These are phyloP conservation scores for Tuber umbilicatum DNA, from an alignment of 495 filamentous ascomycete genomes.

Conservation along the genomic window DNA sequence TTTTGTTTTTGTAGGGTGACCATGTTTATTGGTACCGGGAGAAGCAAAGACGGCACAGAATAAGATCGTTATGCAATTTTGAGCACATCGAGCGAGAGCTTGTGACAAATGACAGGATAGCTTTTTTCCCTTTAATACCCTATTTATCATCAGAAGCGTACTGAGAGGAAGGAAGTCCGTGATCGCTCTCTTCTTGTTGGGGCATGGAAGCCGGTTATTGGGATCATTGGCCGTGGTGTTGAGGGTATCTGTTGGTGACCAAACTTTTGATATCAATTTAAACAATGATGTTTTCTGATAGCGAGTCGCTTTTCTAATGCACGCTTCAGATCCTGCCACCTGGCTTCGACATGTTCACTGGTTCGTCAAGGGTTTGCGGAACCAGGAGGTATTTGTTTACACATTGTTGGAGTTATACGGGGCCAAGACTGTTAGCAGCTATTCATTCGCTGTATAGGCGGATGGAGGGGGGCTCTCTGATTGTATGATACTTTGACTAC, in stretches of 20 bases:
- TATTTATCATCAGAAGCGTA: not conserved
- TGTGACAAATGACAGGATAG: slow-evolving; percentile 1
- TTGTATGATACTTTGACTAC: not conserved
- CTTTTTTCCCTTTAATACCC: not conserved
- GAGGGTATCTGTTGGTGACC: not conserved
- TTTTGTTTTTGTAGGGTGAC: not conserved
- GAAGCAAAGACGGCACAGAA: slow-evolving; percentile 1
- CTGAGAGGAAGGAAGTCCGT: not conserved
- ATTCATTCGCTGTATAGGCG: not conserved
- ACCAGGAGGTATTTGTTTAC: not conserved
- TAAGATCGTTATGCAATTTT: not conserved
- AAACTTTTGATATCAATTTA: not conserved
- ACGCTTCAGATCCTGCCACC: slow-evolving; percentile 2
- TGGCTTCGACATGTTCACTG: not conserved
- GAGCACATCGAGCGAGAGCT: not conserved
- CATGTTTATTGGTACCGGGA: not conserved
- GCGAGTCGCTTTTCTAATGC: not conserved
- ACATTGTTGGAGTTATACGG: not conserved
- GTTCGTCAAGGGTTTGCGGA: not conserved
- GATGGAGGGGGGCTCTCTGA: not conserved
- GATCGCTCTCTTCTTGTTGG: not conserved
- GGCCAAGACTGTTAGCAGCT: not conserved
- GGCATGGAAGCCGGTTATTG: not conserved
- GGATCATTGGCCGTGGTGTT: not conserved
- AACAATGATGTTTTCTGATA: not conserved